Conservation (phyloP, 176 grass and related monocot genomes). For the Lolium rigidum region DNA sequence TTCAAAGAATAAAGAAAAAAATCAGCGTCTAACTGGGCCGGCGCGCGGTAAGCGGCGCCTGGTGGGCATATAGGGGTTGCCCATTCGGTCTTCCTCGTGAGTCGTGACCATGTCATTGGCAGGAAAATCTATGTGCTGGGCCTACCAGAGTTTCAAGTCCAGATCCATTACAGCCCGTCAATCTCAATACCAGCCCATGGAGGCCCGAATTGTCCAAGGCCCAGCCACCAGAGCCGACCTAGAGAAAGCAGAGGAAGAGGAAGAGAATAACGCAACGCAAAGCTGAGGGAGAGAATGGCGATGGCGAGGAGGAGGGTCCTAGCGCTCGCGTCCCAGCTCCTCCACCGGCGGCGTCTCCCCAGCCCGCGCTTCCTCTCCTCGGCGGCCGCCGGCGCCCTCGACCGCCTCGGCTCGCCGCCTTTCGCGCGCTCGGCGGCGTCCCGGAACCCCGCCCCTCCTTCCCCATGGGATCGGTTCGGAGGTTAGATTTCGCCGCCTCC, state of each 20-base stretch:
- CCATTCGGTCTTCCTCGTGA: too few species aligned
- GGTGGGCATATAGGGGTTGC: too few species aligned
- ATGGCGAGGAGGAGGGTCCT: constrained; percentile 74
- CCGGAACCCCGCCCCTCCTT: constrained; percentile 18
- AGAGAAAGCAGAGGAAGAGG: constrained; percentile 15
- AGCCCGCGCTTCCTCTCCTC: constrained; percentile 40
- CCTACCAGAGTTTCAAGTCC: neutral
- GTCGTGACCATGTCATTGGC: too few species aligned
- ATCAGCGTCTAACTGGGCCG: too few species aligned
- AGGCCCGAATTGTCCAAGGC: neutral
- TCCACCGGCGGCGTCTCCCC: neutral
- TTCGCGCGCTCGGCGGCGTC: constrained; percentile 29
- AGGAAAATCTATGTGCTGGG: neutral
- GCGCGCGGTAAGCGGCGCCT: too few species aligned
- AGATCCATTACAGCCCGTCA: neutral
- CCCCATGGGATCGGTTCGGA: constrained; percentile 47
- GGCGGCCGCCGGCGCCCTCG: neutral
- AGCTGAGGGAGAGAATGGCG: constrained; percentile 17
- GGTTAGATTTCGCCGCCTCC: constrained; percentile 31
- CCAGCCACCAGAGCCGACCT: constrained; percentile 23
- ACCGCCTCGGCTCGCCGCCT: constrained; percentile 35
- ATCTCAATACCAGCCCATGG: neutral
- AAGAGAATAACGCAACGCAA: constrained; percentile 5
- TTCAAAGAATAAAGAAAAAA: too few species aligned
- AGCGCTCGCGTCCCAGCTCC: constrained; percentile 47